These are phyloP conservation scores for Digitaria exilis DNA, from an alignment of 202 grass and related monocot species.

Conservation along the genomic window DNA sequence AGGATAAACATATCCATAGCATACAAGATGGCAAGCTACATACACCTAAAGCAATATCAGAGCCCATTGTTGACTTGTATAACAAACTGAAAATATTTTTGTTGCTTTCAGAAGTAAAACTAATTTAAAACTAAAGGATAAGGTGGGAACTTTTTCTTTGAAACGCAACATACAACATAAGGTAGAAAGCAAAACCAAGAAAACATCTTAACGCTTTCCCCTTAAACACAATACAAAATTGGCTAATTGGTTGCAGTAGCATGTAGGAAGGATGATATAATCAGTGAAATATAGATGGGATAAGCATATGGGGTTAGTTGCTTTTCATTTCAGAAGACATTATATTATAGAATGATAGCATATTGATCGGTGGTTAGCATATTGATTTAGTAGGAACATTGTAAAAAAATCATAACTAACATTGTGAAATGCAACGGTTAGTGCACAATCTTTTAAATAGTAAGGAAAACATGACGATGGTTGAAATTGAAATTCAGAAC, in stretches of 20 bases:
- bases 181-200: not conserved
- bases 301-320: not conserved
- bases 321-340: not conserved
- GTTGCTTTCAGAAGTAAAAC: conserved; percentile 14
- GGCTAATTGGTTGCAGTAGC: not conserved
- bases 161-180: not conserved
- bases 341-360: conserved; percentile 15
- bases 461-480: not conserved
- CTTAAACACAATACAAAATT: too few relatives aligned
- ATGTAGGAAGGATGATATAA: not conserved
- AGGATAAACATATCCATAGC: not conserved
- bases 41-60: conserved; percentile 28
- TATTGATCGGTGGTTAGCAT: too few relatives aligned
- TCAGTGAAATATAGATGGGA: not conserved
- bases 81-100: not conserved
- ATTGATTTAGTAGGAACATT: too few relatives aligned
- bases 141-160: conserved; percentile 3
- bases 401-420: not conserved
- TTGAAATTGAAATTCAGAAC: conserved; percentile 1
- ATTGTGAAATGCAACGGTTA: not conserved
- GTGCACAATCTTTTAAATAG: not conserved
- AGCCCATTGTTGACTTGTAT: conserved; percentile 1
- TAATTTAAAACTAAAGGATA: not conserved
- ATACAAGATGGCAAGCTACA: conserved; percentile 10
- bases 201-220: not conserved